Evolutionary conservation across 768 basidiomycete species (phyloP).

Genomic region (Leucosporidium yakuticum): DNA sequence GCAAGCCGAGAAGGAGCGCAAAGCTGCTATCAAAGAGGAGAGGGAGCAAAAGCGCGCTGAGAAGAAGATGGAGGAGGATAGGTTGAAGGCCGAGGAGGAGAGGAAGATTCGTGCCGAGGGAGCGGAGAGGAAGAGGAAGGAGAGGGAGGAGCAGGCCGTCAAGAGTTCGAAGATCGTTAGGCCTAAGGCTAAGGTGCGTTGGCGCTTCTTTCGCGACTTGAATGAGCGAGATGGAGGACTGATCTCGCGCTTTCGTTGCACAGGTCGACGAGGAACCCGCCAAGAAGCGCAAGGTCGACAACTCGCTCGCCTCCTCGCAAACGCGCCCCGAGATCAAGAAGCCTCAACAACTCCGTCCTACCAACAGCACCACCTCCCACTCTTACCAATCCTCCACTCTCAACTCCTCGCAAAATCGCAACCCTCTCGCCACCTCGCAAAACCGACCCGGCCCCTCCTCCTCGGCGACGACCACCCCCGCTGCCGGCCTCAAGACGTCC

Average conservation of each 20-base stretch:
- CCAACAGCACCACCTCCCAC: conserved; percentile 11
- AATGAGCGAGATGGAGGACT: too few relatives aligned
- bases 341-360: conserved; percentile 31
- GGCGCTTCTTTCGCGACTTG: background rate
- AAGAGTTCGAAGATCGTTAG: conserved; percentile 15
- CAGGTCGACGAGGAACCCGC: conserved; percentile 54
- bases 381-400: conserved; percentile 10
- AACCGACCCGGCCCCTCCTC: background rate
- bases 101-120: conserved; percentile 54
- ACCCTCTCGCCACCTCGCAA: conserved; percentile 40
- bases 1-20: conserved; percentile 80
- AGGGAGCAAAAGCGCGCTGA: conserved; percentile 73
- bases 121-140: conserved; percentile 44
- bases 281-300: conserved; percentile 63
- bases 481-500: conserved; percentile 39
- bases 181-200: conserved; percentile 23
- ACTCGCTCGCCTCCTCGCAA: conserved; percentile 45
- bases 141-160: conserved; percentile 24
- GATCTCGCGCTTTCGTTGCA: background rate
- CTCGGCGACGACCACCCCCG: background rate
- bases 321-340: conserved; percentile 58
- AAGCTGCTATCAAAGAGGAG: conserved; percentile 50
- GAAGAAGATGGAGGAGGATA: conserved; percentile 65
- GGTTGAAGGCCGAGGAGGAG: conserved; percentile 68
- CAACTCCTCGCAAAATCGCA: conserved; percentile 10